Percentiles rank a stretch among this genome's conserved stretches.
Evolutionary conservation across 2,329 filamentous ascomycete species (phyloP).

Genomic region (Pestalotiopsis fici): DNA sequence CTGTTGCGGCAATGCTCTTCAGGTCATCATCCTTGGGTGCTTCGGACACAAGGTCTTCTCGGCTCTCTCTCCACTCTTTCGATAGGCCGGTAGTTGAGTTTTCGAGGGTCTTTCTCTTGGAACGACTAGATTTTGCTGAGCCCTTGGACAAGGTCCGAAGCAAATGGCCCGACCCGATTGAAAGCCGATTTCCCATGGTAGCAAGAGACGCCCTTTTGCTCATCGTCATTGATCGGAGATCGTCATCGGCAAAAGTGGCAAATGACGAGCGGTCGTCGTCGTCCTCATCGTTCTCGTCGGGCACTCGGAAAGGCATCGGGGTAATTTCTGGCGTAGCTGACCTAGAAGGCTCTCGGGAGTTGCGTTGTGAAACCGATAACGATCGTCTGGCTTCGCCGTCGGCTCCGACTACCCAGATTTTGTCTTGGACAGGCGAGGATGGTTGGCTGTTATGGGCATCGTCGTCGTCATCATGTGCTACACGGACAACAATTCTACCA

Average conservation of each 20-base stretch:
- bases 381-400: conserved; percentile 30
- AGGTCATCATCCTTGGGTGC: conserved; percentile 39
- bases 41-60: conserved; percentile 47
- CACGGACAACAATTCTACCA: conserved; percentile 53
- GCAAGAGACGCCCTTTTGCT: conserved; percentile 34
- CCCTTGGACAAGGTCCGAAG: conserved; percentile 45
- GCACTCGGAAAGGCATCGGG: conserved; percentile 67
- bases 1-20: conserved; percentile 58
- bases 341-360: conserved; percentile 32
- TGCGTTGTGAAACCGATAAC: conserved; percentile 23
- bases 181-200: conserved; percentile 47
- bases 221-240: conserved; percentile 33
- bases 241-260: conserved; percentile 67
- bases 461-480: conserved; percentile 48
- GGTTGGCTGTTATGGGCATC: conserved; percentile 16
- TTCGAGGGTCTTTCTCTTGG: conserved; percentile 21
- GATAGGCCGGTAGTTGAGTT: conserved; percentile 17
- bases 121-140: conserved; percentile 26
- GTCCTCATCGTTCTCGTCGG: conserved; percentile 38
- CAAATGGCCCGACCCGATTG: conserved; percentile 45
- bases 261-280: conserved; percentile 64
- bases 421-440: conserved; percentile 29
- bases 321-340: conserved; percentile 56
- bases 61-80: conserved; percentile 33
- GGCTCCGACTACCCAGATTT: conserved; percentile 30